phyloP scores from a whole-genome alignment of 345 rosid genomes.

The Toxicodendron radicans region DNA sequence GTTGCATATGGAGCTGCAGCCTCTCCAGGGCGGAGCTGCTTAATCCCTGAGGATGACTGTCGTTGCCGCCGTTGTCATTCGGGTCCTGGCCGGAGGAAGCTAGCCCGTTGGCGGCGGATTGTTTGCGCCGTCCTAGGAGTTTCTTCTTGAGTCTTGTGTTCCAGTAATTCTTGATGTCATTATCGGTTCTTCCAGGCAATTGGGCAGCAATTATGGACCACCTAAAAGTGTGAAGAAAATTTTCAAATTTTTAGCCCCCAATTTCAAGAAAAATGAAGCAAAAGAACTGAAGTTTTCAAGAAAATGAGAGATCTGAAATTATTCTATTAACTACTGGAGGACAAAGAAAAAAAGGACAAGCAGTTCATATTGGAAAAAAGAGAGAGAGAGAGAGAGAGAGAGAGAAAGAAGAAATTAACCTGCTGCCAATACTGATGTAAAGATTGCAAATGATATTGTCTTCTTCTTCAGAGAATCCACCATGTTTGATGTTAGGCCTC shows the following conservation, averaged over 20 bases:
- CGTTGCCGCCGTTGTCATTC: slow-evolving; percentile 26
- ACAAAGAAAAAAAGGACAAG: slow-evolving; percentile 50
- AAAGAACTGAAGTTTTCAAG: slow-evolving; percentile 19
- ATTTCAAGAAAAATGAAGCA: slow-evolving; percentile 18
- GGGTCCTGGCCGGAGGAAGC: slow-evolving; percentile 29
- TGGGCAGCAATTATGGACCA: slow-evolving; percentile 99
- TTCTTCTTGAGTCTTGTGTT: slow-evolving; percentile 97
- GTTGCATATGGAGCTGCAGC: slow-evolving; percentile 91
- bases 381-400: neutral
- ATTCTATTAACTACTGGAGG: neutral
- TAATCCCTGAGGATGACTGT: slow-evolving; percentile 40
- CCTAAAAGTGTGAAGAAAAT: slow-evolving; percentile 36
- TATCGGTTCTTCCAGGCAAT: slow-evolving; percentile 97
- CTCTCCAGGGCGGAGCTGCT: slow-evolving; percentile 86
- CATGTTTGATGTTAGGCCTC: slow-evolving; percentile 95
- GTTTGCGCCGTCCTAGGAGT: slow-evolving; percentile 79
- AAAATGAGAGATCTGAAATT: neutral
- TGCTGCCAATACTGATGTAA: slow-evolving; percentile 97
- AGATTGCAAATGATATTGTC: slow-evolving; percentile 96
- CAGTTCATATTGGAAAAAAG: slow-evolving; percentile 19
- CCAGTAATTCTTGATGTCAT: slow-evolving; percentile 97
- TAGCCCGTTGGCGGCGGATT: slow-evolving; percentile 36
- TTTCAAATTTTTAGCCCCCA: slow-evolving; percentile 6
- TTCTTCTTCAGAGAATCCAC: slow-evolving; percentile 98
- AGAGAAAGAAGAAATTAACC: slow-evolving; percentile 31